phyloP scores from a whole-genome alignment of 208 protist genomes.

The Trypanosoma cruzi region DNA sequence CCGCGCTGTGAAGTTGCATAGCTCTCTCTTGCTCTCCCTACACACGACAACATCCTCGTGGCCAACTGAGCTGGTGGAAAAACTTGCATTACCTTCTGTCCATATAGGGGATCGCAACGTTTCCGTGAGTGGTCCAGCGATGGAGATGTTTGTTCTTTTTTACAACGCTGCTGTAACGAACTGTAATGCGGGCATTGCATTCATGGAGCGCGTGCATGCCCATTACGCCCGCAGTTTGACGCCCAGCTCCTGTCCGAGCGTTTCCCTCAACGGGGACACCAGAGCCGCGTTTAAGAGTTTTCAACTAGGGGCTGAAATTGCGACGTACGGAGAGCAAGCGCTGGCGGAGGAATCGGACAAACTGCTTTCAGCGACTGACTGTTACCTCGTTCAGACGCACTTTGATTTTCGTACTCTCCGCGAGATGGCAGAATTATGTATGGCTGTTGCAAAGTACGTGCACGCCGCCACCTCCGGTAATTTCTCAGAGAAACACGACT shows the following conservation, averaged over 20 bases:
- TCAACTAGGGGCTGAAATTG: conserved; percentile 34
- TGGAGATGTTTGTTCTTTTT: conserved; percentile 58
- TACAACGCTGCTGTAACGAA: conserved; percentile 60
- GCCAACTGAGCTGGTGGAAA: conserved; percentile 44
- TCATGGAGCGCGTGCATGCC: conserved; percentile 33
- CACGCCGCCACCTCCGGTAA: conserved; percentile 57
- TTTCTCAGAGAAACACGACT: conserved; percentile 44
- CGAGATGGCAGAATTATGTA: conserved; percentile 39
- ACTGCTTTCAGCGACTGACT: conserved; percentile 33
- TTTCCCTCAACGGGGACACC: conserved; percentile 39
- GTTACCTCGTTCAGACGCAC: conserved; percentile 34
- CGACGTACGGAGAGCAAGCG: conserved; percentile 31
- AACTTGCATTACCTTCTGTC: conserved; percentile 31
- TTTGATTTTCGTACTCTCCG: conserved; percentile 38
- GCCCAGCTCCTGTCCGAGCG: background rate
- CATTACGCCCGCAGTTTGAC: conserved; percentile 28
- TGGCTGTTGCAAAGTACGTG: conserved; percentile 67
- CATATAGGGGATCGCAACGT: background rate
- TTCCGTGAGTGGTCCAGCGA: conserved; percentile 31
- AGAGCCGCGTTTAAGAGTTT: conserved; percentile 59
- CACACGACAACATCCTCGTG: conserved; percentile 44
- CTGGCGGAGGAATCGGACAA: conserved; percentile 16
- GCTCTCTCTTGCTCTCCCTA: conserved; percentile 45
- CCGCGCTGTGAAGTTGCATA: conserved; percentile 40
- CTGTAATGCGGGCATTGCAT: conserved; percentile 39